These are phyloP conservation scores for Westerdykella aurantiaca DNA, from an alignment of 2,329 filamentous ascomycete species.

Conservation along the genomic window DNA sequence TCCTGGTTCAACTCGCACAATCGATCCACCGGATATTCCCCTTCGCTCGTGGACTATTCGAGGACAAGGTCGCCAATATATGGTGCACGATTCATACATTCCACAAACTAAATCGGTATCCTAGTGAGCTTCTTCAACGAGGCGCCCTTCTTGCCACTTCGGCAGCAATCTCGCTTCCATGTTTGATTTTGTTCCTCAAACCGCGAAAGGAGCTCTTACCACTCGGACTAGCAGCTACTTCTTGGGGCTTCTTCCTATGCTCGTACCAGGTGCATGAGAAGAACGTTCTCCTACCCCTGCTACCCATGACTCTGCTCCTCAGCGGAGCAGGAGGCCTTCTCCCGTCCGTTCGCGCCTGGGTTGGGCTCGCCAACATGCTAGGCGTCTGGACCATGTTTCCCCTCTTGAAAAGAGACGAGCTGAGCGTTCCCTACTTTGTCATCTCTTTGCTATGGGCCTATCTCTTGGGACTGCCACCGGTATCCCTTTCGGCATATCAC, in stretches of 20 bases:
- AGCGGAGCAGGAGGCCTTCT: slow-evolving; percentile 71
- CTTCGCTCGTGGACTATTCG: slow-evolving; percentile 90
- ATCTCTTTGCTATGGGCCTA: slow-evolving; percentile 87
- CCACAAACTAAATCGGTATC: slow-evolving; percentile 76
- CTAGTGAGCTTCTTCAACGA: slow-evolving; percentile 65
- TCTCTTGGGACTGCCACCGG: slow-evolving; percentile 78
- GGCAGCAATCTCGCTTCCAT: slow-evolving; percentile 70
- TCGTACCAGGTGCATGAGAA: slow-evolving; percentile 99
- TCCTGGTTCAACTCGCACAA: slow-evolving; percentile 74
- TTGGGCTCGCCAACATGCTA: slow-evolving; percentile 90
- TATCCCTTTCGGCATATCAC: slow-evolving; percentile 63
- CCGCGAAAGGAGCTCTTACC: slow-evolving; percentile 74
- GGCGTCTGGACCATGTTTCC: slow-evolving; percentile 93
- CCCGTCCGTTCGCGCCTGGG: slow-evolving; percentile 75
- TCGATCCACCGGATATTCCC: slow-evolving; percentile 90
- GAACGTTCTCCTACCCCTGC: slow-evolving; percentile 82
- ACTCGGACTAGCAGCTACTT: slow-evolving; percentile 71
- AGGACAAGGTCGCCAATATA: slow-evolving; percentile 98
- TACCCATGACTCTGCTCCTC: slow-evolving; percentile 88
- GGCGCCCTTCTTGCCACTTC: slow-evolving; percentile 71
- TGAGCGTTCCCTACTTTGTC: slow-evolving; percentile 78
- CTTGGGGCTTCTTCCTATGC: slow-evolving; percentile 97
- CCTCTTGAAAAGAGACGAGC: slow-evolving; percentile 74
- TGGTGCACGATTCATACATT: slow-evolving; percentile 92
- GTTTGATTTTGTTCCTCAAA: slow-evolving; percentile 69